A percentile compares a stretch with the other conserved stretches of the same genome.
These are phyloP conservation scores for Trichoderma atroviride DNA, from an alignment of 2,329 filamentous ascomycete genomes.

Conservation along the genomic window DNA sequence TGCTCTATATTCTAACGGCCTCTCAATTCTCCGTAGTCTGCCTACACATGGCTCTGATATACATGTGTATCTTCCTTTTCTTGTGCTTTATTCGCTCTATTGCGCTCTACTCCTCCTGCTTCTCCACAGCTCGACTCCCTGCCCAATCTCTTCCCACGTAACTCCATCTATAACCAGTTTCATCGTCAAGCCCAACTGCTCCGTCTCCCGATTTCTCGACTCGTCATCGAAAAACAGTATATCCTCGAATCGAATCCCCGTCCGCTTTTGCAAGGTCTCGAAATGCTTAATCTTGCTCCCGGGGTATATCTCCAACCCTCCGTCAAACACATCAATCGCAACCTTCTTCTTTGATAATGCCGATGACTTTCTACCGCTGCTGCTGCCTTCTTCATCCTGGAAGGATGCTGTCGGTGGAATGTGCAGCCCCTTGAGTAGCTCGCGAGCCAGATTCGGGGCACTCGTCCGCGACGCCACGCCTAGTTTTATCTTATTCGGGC, in stretches of 20 bases:
- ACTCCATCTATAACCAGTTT: conserved; percentile 79
- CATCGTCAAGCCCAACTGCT: conserved; percentile 79
- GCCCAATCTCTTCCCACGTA: conserved; percentile 74
- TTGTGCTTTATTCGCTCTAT: neutral
- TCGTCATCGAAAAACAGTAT: conserved; percentile 98
- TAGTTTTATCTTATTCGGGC: conserved; percentile 48
- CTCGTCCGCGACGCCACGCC: conserved; percentile 80
- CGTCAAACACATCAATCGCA: conserved; percentile 63
- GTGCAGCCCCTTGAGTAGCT: conserved; percentile 77
- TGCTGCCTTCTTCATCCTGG: neutral
- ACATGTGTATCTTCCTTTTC: neutral
- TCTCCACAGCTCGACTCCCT: conserved; percentile 80
- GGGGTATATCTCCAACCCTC: conserved; percentile 68
- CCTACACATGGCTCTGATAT: neutral
- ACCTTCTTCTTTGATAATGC: conserved; percentile 27
- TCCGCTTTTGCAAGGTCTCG: conserved; percentile 68
- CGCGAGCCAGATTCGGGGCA: conserved; percentile 76
- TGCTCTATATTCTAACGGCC: neutral
- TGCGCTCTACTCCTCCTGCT: conserved; percentile 56
- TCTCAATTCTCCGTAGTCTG: neutral
- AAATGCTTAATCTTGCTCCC: conserved; percentile 87
- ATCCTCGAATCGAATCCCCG: conserved; percentile 72
- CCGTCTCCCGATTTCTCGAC: conserved; percentile 80
- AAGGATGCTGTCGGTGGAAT: conserved; percentile 44
- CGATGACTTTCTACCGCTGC: neutral